phyloP scores from a whole-genome alignment of 2,329 filamentous ascomycete genomes.

The Aureobasidium vineae region DNA sequence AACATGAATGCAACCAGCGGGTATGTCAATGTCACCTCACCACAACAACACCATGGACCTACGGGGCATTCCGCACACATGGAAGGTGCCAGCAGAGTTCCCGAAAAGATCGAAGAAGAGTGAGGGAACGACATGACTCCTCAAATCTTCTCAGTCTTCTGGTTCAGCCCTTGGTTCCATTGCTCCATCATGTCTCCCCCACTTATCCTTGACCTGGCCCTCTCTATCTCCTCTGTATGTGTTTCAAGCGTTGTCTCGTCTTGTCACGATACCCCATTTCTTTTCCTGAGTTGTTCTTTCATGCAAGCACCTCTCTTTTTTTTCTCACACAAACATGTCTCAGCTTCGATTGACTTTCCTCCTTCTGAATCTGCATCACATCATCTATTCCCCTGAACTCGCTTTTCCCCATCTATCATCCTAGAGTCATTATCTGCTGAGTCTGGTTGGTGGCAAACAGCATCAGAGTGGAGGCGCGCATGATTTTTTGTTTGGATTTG shows the following conservation, averaged over 20 bases:
- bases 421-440: not conserved
- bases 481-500: not conserved
- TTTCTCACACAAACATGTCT: not conserved
- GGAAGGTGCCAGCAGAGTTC: conserved; percentile 43
- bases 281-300: not conserved
- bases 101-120: conserved; percentile 49
- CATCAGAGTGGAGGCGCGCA: not conserved
- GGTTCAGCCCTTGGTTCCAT: not conserved
- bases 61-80: conserved; percentile 37
- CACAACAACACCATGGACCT: conserved; percentile 29
- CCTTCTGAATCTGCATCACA: no score
- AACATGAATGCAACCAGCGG: not conserved
- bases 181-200: not conserved
- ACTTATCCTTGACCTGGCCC: not conserved
- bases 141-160: not conserved
- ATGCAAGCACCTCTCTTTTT: not conserved
- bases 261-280: conserved; percentile 23
- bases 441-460: not conserved
- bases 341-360: not conserved
- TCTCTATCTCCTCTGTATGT: not conserved
- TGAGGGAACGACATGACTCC: conserved; percentile 36
- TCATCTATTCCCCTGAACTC: not conserved
- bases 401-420: not conserved
- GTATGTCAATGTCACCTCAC: conserved; percentile 27
- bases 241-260: conserved; percentile 18